Base-by-base conservation (phyloP, 345 rosid species). In the Capsella bursapastoris region DNA sequence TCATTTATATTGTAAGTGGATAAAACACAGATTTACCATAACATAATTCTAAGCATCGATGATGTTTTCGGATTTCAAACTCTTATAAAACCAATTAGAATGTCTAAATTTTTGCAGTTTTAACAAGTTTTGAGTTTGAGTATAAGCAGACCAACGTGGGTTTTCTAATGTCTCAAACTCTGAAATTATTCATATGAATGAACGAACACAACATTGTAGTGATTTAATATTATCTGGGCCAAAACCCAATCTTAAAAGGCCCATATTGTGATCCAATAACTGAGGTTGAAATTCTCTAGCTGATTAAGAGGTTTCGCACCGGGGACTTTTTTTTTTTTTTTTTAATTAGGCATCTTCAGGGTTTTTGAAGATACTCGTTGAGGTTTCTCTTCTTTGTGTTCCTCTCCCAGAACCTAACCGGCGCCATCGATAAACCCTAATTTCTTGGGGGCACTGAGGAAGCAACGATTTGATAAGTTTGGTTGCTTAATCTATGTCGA, bases 401-500 rank as follows among this genome's bases (percentile, higher is more conserved):
- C 50, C 59, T 59, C 48, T 59, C 14, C 57, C 48, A 14, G 14
- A 9, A 64, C 77, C 77, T 72, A 64, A 43, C 53, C 51, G 60
- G 34, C 68, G 43, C 41, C 53, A 43, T 29, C 16, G 62, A 50
- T 35, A 22, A 48, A 12, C 59, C 22, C 29, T 47, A 10, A 15
- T 47, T 22, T 22, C 25, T 22, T 22, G 25, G 4, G 16, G 9
- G 16, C 34, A 50, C 32, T 31, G 51, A 45, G 38, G 28, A 68
- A 68, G 41, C 41, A 38, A 37, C 41, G 41, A 38, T 38, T 38
- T 38, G 41, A 9, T 38, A 38, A 10, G 53, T 43, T 43, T 53
- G 34, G 47, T 47, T 45, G 64, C 53, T 69, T 13, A 60, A 66
- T 66, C 66, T 1, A 88, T 86, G 90, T 81, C 79, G 16, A 63